phyloP scores from a whole-genome alignment of 2,329 filamentous ascomycete genomes.

The Alternaria brassicicola region DNA sequence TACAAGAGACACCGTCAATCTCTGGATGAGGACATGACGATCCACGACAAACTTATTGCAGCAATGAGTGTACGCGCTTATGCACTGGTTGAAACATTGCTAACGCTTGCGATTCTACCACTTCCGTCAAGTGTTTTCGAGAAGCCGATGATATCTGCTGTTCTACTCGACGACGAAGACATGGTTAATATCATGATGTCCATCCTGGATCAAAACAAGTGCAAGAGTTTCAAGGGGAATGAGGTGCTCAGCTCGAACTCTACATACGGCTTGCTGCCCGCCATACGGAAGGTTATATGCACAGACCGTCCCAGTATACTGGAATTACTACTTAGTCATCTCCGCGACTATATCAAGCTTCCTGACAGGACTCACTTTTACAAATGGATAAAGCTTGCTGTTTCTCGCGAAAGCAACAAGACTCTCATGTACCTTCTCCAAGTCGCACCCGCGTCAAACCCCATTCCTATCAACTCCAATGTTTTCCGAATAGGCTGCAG shows the following conservation, averaged over 20 bases:
- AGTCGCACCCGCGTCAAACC: neutral
- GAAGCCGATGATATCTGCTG: neutral
- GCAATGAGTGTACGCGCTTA: neutral
- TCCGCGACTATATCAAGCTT: neutral
- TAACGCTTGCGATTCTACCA: neutral
- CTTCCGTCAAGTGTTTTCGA: neutral
- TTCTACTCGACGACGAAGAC: neutral
- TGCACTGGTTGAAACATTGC: neutral
- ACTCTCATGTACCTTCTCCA: neutral
- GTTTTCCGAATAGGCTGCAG: neutral
- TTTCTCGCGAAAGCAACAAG: too few species aligned
- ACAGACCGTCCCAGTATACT: neutral
- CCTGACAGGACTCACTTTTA: neutral
- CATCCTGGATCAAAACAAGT: neutral
- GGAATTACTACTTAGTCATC: neutral
- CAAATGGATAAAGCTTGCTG: neutral
- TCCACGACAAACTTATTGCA: neutral
- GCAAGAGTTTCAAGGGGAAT: neutral
- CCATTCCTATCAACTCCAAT: neutral
- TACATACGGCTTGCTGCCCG: neutral
- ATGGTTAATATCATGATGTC: neutral
- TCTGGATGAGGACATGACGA: neutral
- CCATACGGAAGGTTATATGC: neutral
- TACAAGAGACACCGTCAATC: neutral
- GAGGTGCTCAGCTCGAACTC: accelerated